Evolutionary conservation across 2,329 filamentous ascomycete genomes (phyloP).

Genomic region (Exophiala sp.): DNA sequence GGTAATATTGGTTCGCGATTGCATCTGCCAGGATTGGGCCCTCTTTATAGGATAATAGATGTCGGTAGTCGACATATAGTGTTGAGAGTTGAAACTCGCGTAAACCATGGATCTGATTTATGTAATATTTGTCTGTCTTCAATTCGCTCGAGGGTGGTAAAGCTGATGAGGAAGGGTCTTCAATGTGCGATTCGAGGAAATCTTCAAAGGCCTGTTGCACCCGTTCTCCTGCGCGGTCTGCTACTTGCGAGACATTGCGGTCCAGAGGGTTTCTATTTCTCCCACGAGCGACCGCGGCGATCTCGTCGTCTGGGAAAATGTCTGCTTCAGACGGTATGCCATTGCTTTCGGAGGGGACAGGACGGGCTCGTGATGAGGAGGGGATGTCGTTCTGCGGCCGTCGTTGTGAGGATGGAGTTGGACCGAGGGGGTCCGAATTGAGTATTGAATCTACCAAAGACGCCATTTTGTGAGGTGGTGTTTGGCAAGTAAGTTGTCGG

Average conservation of each 20-base stretch:
- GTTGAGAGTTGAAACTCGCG: conserved; percentile 60
- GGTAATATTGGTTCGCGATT: conserved; percentile 87
- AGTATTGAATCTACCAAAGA: conserved; percentile 51
- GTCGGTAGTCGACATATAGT: conserved; percentile 67
- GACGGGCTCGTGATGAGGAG: conserved; percentile 55
- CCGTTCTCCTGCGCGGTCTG: conserved; percentile 60
- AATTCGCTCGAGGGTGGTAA: conserved; percentile 53
- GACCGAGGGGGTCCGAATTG: conserved; percentile 43
- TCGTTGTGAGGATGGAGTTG: conserved; percentile 35
- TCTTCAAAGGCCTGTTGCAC: conserved; percentile 62
- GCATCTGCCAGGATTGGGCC: conserved; percentile 68
- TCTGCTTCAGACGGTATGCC: conserved; percentile 55
- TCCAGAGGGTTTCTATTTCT: conserved; percentile 48
- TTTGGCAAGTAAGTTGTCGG: too few relatives aligned
- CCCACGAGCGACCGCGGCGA: conserved; percentile 52
- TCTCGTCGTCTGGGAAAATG: conserved; percentile 59
- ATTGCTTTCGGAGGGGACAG: conserved; percentile 47
- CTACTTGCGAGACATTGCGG: conserved; percentile 55
- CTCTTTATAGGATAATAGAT: conserved; percentile 72
- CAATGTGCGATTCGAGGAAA: conserved; percentile 59
- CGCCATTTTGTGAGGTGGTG: conserved; percentile 42
- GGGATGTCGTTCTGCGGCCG: conserved; percentile 37
- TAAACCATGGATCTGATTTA: conserved; percentile 64
- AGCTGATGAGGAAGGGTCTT: conserved; percentile 55
- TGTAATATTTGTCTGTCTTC: conserved; percentile 62